Conservation (phyloP, 768 basidiomycete species). For the Boletus pseudo-olivaceus region DNA sequence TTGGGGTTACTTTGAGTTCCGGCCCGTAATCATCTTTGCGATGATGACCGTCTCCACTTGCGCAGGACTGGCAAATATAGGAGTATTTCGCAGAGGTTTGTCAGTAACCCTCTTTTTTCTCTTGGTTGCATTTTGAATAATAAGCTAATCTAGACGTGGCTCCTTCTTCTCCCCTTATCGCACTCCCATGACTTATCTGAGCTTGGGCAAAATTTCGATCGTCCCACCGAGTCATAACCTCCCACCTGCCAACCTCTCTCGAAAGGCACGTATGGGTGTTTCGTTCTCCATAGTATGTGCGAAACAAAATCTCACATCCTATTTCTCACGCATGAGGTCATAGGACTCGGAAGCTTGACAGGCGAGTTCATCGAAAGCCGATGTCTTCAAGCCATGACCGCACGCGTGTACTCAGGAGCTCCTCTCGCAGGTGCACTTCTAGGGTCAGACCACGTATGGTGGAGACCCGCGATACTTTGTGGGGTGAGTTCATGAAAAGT, state of each 20-base stretch:
- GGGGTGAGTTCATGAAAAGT: conserved; percentile 28
- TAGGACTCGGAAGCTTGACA: conserved; percentile 27
- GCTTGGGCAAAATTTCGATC: conserved; percentile 37
- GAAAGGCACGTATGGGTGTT: conserved; percentile 41
- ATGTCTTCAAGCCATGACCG: conserved; percentile 14
- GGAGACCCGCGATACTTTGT: conserved; percentile 50
- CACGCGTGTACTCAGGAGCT: conserved; percentile 37
- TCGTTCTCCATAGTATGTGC: conserved; percentile 46
- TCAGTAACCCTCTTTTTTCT: conserved; percentile 18
- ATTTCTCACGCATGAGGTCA: not conserved
- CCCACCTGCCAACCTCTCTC: not conserved
- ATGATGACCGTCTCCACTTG: conserved; percentile 38
- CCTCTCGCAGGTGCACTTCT: conserved; percentile 58
- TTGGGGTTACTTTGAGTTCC: conserved; percentile 33
- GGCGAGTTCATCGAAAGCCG: conserved; percentile 3
- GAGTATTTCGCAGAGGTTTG: conserved; percentile 45
- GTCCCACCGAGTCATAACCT: conserved; percentile 7
- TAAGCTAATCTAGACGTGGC: conserved; percentile 32
- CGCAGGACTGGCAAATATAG: conserved; percentile 36
- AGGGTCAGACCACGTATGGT: conserved; percentile 50
- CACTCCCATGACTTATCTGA: conserved; percentile 40
- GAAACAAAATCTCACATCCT: conserved; percentile 5
- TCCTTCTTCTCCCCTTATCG: conserved; percentile 41
- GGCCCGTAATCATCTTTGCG: conserved; percentile 39
- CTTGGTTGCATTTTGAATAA: not conserved